phyloP scores from a whole-genome alignment of 2,329 filamentous ascomycete species.

The Tolypocladium guangdongense region DNA sequence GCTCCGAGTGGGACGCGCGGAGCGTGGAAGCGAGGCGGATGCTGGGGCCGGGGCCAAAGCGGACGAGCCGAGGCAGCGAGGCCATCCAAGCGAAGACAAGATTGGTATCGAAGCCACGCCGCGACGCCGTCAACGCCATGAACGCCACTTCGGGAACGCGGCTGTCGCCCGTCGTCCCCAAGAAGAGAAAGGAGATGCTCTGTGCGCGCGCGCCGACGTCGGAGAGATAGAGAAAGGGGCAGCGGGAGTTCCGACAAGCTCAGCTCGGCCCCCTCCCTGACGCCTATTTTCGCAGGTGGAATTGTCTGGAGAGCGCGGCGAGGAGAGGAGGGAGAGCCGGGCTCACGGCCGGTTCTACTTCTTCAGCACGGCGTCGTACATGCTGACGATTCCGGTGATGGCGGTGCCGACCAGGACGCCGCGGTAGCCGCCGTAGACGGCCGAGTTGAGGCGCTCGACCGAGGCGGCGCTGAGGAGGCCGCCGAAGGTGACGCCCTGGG shows the following conservation, averaged over 20 bases:
- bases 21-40: too few relatives aligned
- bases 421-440: constrained; percentile 61
- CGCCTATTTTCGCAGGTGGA: not conserved
- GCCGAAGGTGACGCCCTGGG: constrained; percentile 50
- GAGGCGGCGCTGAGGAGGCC: constrained; percentile 50
- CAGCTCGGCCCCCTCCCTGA: not conserved
- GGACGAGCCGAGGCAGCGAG: not conserved
- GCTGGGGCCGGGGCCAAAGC: not conserved
- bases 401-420: constrained; percentile 58
- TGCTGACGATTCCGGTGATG: constrained; percentile 55
- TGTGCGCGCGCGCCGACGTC: not conserved
- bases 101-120: constrained; percentile 19
- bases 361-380: constrained; percentile 70
- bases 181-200: constrained; percentile 1
- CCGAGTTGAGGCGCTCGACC: constrained; percentile 51
- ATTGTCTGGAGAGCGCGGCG: not conserved
- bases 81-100: constrained; percentile 2
- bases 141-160: constrained; percentile 15
- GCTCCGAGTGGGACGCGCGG: too few relatives aligned
- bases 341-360: constrained; percentile 29
- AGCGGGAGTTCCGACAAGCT: not conserved
- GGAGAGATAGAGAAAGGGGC: not conserved
- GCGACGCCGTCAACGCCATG: constrained; percentile 18
- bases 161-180: not conserved
- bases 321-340: not conserved